Conservation (phyloP, 2,329 filamentous ascomycete species). For the Fusarium albidum region DNA sequence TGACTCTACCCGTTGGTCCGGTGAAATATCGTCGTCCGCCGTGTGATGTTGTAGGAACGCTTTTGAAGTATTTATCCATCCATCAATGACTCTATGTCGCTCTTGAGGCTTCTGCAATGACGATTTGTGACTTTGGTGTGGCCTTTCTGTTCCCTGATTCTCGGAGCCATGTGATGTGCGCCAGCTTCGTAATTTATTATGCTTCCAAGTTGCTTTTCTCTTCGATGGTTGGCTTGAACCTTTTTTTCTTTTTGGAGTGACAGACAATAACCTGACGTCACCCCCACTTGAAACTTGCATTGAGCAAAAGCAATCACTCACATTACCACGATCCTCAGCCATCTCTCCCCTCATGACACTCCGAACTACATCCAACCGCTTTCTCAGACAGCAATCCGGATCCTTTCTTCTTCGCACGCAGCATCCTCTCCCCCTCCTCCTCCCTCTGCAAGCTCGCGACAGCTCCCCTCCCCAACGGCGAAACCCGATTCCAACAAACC, state of each 20-base stretch:
- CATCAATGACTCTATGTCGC: too few species aligned
- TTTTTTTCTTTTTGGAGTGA: not conserved
- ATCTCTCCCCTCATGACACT: slow-evolving; percentile 32
- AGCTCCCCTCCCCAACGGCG: slow-evolving; percentile 3
- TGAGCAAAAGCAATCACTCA: slow-evolving; percentile 22
- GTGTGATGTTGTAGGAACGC: too few species aligned
- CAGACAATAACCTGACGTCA: slow-evolving; percentile 46
- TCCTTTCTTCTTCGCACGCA: slow-evolving; percentile 5
- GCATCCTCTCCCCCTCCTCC: not conserved
- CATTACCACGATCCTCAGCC: slow-evolving; percentile 13
- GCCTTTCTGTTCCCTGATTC: not conserved
- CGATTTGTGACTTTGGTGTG: too few species aligned
- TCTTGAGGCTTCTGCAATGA: too few species aligned
- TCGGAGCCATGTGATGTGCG: not conserved
- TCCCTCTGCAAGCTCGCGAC: not conserved
- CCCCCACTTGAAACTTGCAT: slow-evolving; percentile 38
- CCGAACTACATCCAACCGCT: slow-evolving; percentile 14
- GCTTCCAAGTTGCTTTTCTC: not conserved
- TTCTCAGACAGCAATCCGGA: slow-evolving; percentile 6
- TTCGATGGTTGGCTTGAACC: slow-evolving; percentile 17
- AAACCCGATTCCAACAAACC: slow-evolving; percentile 1
- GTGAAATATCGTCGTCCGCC: slow-evolving; percentile 8
- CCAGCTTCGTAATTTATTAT: not conserved
- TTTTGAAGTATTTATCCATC: too few species aligned
- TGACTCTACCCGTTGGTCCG: slow-evolving; percentile 30